Evolutionary conservation across 305 asterid species (phyloP).

Genomic region (Withania somnifera): DNA sequence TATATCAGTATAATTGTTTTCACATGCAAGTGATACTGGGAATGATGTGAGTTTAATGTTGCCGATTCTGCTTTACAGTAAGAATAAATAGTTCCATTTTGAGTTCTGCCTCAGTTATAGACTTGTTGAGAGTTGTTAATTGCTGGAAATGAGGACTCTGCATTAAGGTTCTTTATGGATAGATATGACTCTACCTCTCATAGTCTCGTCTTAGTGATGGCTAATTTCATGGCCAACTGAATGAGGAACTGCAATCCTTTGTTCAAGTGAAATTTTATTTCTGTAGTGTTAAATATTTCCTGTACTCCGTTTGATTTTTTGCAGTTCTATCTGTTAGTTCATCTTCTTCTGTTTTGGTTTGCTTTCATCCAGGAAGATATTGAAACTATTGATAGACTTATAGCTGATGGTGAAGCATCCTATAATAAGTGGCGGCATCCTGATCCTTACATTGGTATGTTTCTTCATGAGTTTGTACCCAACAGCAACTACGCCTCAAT

Average conservation of each 20-base stretch:
- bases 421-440: slow-evolving; percentile 82
- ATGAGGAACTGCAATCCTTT: not conserved
- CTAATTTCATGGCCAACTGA: not conserved
- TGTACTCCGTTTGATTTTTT: not conserved
- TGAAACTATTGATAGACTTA: slow-evolving; percentile 75
- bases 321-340: not conserved
- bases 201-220: not conserved
- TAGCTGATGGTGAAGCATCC: slow-evolving; percentile 55
- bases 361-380: slow-evolving; percentile 53
- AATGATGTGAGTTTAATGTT: not conserved
- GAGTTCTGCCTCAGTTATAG: not conserved
- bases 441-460: slow-evolving; percentile 88
- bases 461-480: not conserved
- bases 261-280: not conserved
- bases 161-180: not conserved
- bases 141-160: not conserved
- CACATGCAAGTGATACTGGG: not conserved
- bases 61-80: not conserved
- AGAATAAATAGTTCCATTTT: not conserved
- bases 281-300: not conserved
- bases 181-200: not conserved
- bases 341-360: not conserved
- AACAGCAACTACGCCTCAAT: not conserved
- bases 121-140: not conserved
- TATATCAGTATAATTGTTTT: not conserved